Percentiles rank a stretch among this genome's conserved stretches.
Evolutionary conservation across 225 moss, liverwort and hornwort genomes (phyloP).

Genomic region (Sphagnum tenellum): DNA sequence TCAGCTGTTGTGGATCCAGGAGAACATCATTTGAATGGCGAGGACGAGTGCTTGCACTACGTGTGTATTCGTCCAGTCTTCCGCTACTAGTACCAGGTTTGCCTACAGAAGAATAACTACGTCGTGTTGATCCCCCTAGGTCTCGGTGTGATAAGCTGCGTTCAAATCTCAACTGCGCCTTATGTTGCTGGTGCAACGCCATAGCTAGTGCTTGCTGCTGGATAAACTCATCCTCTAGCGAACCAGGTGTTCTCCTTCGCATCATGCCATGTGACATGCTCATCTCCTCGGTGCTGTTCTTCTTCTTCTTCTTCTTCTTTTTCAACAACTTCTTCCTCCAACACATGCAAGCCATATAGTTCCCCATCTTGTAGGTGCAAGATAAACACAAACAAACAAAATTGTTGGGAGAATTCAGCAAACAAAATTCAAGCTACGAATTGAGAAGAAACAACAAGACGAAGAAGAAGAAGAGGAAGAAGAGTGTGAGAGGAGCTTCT

Average conservation of each 20-base stretch:
- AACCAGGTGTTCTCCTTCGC: conserved; percentile 29
- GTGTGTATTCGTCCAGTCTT: conserved; percentile 45
- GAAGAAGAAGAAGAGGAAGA: too few relatives aligned
- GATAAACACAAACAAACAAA: too few relatives aligned
- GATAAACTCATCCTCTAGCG: conserved; percentile 66
- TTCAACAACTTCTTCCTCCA: too few relatives aligned
- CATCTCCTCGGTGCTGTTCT: conserved; percentile 25
- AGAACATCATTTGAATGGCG: conserved; percentile 70
- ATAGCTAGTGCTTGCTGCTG: conserved; percentile 82
- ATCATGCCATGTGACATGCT: conserved; percentile 26
- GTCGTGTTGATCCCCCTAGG: conserved; percentile 17
- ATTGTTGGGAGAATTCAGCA: too few relatives aligned
- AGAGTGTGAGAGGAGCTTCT: too few relatives aligned
- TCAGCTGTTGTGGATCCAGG: conserved; percentile 72
- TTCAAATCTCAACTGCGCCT: conserved; percentile 78
- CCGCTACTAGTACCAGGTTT: conserved; percentile 12
- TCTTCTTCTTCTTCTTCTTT: conserved; percentile 12
- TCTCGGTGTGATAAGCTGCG: conserved; percentile 75
- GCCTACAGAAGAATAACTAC: conserved; percentile 18
- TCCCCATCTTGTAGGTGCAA: too few relatives aligned
- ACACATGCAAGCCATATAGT: too few relatives aligned
- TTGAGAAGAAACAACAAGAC: too few relatives aligned
- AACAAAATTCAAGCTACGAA: too few relatives aligned
- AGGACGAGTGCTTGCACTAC: conserved; percentile 69
- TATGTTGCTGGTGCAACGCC: conserved; percentile 91